Conservation (phyloP, 1,139 yeast genomes). For the Taiozyma sp. region DNA sequence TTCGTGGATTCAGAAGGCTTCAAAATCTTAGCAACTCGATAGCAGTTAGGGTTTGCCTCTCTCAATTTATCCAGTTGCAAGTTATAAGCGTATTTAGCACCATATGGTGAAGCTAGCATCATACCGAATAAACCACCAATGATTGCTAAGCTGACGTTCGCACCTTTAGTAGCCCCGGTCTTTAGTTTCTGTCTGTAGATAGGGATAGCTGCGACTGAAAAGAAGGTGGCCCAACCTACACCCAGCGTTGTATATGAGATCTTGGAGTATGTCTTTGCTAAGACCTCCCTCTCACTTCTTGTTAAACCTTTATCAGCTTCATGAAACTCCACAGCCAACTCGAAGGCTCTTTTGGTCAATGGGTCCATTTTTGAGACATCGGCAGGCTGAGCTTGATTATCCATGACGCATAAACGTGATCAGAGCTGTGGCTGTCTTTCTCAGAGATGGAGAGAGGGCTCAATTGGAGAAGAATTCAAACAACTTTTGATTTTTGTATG, state of each 20-base stretch:
- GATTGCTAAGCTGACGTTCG: conserved; percentile 29
- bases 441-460: background rate
- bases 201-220: conserved; percentile 27
- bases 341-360: conserved; percentile 15
- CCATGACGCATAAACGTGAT: background rate
- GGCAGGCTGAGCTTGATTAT: conserved; percentile 5
- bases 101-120: conserved; percentile 26
- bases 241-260: conserved; percentile 16
- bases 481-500: background rate
- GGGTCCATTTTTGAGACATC: conserved; percentile 2
- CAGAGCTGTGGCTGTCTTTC: background rate
- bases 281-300: conserved; percentile 14
- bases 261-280: conserved; percentile 16
- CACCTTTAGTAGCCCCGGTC: conserved; percentile 29
- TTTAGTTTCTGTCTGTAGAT: conserved; percentile 25
- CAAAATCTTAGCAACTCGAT: conserved; percentile 29
- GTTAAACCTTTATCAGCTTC: conserved; percentile 20
- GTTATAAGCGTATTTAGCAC: conserved; percentile 24
- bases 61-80: conserved; percentile 23
- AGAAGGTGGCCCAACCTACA: conserved; percentile 30
- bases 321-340: conserved; percentile 22
- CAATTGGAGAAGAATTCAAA: conserved; percentile 2
- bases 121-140: conserved; percentile 29
- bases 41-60: conserved; percentile 24
- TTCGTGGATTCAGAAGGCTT: conserved; percentile 28